phyloP scores from a whole-genome alignment of 2,329 filamentous ascomycete species.

The Ascochyta viciae-villosae region DNA sequence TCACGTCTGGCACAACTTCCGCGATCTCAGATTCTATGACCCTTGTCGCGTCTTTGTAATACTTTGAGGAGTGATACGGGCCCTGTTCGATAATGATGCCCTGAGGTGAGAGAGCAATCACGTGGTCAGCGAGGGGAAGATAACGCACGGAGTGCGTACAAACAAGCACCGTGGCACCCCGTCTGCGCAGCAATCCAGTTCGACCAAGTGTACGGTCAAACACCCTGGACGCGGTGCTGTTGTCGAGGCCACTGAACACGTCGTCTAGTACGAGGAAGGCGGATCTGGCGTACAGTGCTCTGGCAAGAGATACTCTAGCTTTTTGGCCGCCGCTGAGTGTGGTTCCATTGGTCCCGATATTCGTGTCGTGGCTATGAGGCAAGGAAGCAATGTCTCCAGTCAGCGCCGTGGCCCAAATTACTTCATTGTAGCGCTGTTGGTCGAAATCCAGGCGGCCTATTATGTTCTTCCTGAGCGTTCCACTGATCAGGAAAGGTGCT shows the following conservation, averaged over 20 bases:
- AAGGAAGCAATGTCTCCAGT: not conserved
- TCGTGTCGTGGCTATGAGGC: not conserved
- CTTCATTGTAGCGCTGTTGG: not conserved
- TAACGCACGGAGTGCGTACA: slow-evolving; percentile 1
- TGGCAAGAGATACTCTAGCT: slow-evolving; percentile 33
- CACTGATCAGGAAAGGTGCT: slow-evolving; percentile 39
- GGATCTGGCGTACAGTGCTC: slow-evolving; percentile 51
- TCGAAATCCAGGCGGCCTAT: not conserved
- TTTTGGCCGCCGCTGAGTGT: slow-evolving; percentile 52
- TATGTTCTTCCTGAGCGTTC: slow-evolving; percentile 10
- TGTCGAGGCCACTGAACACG: slow-evolving; percentile 56
- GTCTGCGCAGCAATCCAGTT: slow-evolving; percentile 49
- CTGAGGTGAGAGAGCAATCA: not conserved
- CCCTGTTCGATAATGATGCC: not conserved
- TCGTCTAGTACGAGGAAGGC: slow-evolving; percentile 56
- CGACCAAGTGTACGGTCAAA: slow-evolving; percentile 52
- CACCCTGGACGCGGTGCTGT: slow-evolving; percentile 18
- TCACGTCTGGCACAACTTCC: not conserved
- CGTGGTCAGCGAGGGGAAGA: not conserved
- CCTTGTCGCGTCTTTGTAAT: not conserved
- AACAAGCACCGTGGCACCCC: slow-evolving; percentile 23
- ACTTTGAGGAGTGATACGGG: not conserved
- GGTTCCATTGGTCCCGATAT: slow-evolving; percentile 23
- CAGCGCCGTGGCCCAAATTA: not conserved
- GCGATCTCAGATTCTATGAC: not conserved